Conservation (phyloP, 805 yeast species). For the Blastobotrys peoriensis region DNA sequence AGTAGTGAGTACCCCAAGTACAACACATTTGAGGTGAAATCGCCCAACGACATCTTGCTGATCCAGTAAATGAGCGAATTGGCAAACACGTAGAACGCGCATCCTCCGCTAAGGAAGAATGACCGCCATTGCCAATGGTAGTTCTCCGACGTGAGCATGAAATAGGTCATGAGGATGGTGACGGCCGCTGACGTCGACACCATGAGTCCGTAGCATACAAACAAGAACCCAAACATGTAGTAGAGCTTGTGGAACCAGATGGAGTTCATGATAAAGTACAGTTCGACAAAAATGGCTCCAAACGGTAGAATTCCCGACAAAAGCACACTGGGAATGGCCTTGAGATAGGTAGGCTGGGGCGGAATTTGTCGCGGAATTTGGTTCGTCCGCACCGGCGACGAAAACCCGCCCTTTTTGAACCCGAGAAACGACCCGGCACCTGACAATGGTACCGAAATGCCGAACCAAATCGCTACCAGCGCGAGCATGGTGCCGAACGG, state of each 20-base stretch:
- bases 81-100: slow-evolving; percentile 74
- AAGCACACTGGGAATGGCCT: slow-evolving; percentile 57
- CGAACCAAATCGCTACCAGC: slow-evolving; percentile 76
- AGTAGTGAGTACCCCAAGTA: slow-evolving; percentile 78
- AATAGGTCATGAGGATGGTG: slow-evolving; percentile 73
- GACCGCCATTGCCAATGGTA: slow-evolving; percentile 98
- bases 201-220: slow-evolving; percentile 82
- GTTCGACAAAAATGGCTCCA: slow-evolving; percentile 89
- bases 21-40: slow-evolving; percentile 66
- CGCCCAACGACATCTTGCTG: slow-evolving; percentile 57
- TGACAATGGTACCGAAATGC: slow-evolving; percentile 78
- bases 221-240: slow-evolving; percentile 96
- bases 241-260: slow-evolving; percentile 90
- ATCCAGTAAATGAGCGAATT: slow-evolving; percentile 60
- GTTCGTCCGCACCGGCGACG: slow-evolving; percentile 82
- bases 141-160: slow-evolving; percentile 81
- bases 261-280: slow-evolving; percentile 86
- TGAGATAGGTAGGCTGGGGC: slow-evolving; percentile 76
- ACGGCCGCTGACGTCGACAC: slow-evolving; percentile 73
- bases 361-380: slow-evolving; percentile 98
- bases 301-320: slow-evolving; percentile 91
- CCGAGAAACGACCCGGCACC: slow-evolving; percentile 77
- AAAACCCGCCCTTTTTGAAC: slow-evolving; percentile 49
- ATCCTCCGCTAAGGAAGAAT: slow-evolving; percentile 79
- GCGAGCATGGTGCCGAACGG: slow-evolving; percentile 87